phyloP scores from a whole-genome alignment of 768 basidiomycete genomes.

The Naganishia kalamii region DNA sequence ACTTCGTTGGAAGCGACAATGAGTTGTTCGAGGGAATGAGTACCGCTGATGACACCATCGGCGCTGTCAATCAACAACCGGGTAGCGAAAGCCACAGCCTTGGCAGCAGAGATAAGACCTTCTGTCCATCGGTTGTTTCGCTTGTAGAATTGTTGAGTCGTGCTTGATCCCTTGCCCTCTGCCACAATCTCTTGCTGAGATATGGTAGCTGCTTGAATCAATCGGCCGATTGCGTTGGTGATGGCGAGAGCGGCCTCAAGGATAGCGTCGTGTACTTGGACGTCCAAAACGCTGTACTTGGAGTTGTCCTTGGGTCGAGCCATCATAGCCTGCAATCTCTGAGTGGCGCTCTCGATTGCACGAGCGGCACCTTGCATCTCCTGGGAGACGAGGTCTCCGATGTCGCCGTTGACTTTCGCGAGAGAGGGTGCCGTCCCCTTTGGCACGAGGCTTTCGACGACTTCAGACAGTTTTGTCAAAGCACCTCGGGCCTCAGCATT shows the following conservation, averaged over 20 bases:
- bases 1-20: slow-evolving; percentile 99
- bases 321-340: slow-evolving; percentile 84
- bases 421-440: slow-evolving; percentile 64
- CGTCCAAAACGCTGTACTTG: slow-evolving; percentile 82
- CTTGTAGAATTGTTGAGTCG: slow-evolving; percentile 97
- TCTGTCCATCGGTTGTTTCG: slow-evolving; percentile 99
- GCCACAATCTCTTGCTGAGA: slow-evolving; percentile 97
- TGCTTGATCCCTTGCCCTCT: slow-evolving; percentile 85
- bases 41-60: slow-evolving; percentile 92
- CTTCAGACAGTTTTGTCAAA: slow-evolving; percentile 75
- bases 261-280: slow-evolving; percentile 97
- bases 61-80: slow-evolving; percentile 92
- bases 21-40: slow-evolving; percentile 94
- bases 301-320: slow-evolving; percentile 76
- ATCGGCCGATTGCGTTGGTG: slow-evolving; percentile 85
- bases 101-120: slow-evolving; percentile 95
- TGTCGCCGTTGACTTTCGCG: slow-evolving; percentile 76
- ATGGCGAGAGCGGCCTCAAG: slow-evolving; percentile 88
- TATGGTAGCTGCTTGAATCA: slow-evolving; percentile 93
- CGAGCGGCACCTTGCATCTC: slow-evolving; percentile 90
- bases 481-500: slow-evolving; percentile 78
- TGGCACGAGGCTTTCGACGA: slow-evolving; percentile 76
- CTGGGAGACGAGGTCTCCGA: slow-evolving; percentile 90
- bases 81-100: slow-evolving; percentile 94
- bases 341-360: slow-evolving; percentile 88